Evolutionary conservation across 352 stramenopile species (phyloP), one percentile per base, ranked within the genome.

Genomic region (Phytophthora ramorum): DNA sequence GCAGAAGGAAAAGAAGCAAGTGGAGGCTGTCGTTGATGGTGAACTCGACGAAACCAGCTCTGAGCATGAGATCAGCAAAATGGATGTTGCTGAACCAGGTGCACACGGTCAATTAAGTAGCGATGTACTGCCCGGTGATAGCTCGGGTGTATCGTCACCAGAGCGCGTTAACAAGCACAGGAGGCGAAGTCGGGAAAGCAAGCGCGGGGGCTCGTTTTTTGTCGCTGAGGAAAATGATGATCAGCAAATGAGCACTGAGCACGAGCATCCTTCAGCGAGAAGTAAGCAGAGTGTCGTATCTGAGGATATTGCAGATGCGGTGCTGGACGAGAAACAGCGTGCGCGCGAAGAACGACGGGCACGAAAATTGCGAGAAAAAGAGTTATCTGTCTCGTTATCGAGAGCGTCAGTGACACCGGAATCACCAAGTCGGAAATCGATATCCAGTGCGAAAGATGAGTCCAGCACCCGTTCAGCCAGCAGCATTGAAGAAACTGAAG

Each of bases 321-420:
- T 30, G 7, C 45, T 57, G n/a, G 38, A 68, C 37, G 56, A 69
- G 66, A 63, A 69, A 19, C 58, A 61, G n/a, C 54, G 46, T 9
- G 26, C 37, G 1, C 50, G 55, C 19, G 58, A 71, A 66, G 57
- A 78, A 54, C 63, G 56, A 7, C 49, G 63, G 26, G 56, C 51
- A 5, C 59, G 51, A 22, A 71, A 69, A 58, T n/a, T 44, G 24
- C 50, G 34, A 10, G 59, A 77, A n/a, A 59, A 72, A 32, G 60
- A 79, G 24, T 19, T 71, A 20, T 14, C 41, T 41, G 53, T 41
- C 56, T 49, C 28, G 17, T 52, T 49, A 46, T 14, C 32, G 50
- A 62, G n/a, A 7, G 50, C 54, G 22, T 56, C 50, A 9, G 55
- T 45, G 26, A 44, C 45, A 59, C 58, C 38, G 44, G 46, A 63